Percentiles rank a stretch among this genome's conserved stretches.
These are phyloP conservation scores for Hypoxylon sp. DNA, from an alignment of 2,329 filamentous ascomycete species.

Conservation along the genomic window DNA sequence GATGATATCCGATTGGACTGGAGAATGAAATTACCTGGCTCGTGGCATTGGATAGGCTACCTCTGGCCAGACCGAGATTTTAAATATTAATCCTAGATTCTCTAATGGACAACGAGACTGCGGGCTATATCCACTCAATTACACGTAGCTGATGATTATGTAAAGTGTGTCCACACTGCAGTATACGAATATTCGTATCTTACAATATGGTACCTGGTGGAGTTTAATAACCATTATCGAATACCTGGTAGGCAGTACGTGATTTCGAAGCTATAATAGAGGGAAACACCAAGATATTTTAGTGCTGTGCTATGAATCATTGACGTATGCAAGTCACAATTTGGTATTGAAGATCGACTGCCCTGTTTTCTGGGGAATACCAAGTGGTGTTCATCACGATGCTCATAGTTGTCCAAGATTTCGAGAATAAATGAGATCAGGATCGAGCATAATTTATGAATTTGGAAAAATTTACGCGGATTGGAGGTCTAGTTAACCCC, in stretches of 20 bases:
- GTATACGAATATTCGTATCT: slow-evolving; percentile 3
- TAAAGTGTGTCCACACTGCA: slow-evolving; percentile 6
- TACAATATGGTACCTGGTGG: neutral
- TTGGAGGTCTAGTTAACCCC: slow-evolving; percentile 25
- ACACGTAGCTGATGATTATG: neutral
- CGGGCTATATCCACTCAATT: neutral
- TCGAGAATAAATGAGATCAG: slow-evolving; percentile 23
- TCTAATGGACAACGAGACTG: neutral
- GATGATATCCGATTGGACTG: neutral
- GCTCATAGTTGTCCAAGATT: slow-evolving; percentile 11
- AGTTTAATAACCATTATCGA: slow-evolving; percentile 7
- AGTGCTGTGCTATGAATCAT: slow-evolving; percentile 4
- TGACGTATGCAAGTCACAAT: slow-evolving; percentile 24
- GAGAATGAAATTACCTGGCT: neutral
- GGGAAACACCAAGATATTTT: slow-evolving; percentile 6
- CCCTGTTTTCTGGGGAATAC: slow-evolving; percentile 4
- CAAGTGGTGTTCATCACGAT: slow-evolving; percentile 5
- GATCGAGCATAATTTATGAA: slow-evolving; percentile 22
- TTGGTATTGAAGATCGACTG: slow-evolving; percentile 14
- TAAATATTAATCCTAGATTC: neutral
- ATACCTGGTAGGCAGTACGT: neutral
- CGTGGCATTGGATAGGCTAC: neutral
- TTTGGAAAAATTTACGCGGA: neutral
- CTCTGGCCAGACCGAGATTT: slow-evolving; percentile 3
- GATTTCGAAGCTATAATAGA: neutral